Base-by-base conservation (phyloP, 2,329 filamentous ascomycete genomes). In the Sporothrix schenckii region DNA sequence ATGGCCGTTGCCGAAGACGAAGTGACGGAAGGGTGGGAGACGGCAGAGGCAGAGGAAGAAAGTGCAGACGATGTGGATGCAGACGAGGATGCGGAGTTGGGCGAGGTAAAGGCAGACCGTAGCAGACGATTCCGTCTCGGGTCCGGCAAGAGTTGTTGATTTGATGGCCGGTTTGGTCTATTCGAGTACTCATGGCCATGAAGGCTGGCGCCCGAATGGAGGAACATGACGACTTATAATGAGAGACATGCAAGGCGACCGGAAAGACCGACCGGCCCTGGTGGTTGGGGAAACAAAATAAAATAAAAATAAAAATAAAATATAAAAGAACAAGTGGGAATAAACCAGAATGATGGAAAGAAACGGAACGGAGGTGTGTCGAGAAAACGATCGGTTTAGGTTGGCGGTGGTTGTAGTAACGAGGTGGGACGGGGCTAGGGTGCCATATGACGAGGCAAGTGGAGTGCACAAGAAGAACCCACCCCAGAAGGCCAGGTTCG, bases 161-260 rank as follows among this genome's bases (percentile, higher is more conserved):
- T 74, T 30, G 78, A n/a, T 13, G 65, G 69, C 7, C 39, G 52
- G 13, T 58, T 70, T 69, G 78, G 75, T 58, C 79, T 78, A 70
- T 78, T 78, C 41, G 85, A 87, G 75, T 85, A 88, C 76, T 88
- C 86, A 76, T 88, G 86, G 77, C 86, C 86, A 76, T 88, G 86
- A 24, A 88, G 80, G 78, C 86, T 85, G 66, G 86, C 86, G 60
- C 85, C 86, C 21, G 85, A 82, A 75, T 88, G 87, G 47, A 88
- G 79, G 76, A 88, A 87, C 87, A 89, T 88, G 73, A 72, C 79
- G 47, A 67, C 61, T 63, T 68, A 68, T 70, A 66, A 24, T 66
- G 61, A 54, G 52, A 67, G 16, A 27, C 53, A 54, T 65, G 49
- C 21, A 52, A 44, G 63, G 39, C 68, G 47, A 47, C 21, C 60